Conservation (phyloP, 2,329 filamentous ascomycete genomes). For the Nemania diffusa region DNA sequence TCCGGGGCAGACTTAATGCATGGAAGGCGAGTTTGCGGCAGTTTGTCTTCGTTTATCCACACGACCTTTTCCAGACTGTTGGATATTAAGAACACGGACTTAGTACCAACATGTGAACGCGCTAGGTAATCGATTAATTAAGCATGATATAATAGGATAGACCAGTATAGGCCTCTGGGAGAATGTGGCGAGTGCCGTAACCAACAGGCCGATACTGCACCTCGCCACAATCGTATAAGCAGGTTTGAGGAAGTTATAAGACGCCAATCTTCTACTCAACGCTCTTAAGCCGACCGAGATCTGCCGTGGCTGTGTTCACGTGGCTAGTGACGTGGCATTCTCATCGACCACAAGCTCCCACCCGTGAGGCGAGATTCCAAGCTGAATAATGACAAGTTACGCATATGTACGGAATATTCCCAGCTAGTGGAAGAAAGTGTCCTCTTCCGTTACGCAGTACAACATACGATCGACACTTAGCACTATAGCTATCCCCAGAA, state of each 20-base stretch:
- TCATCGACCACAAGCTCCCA: slow-evolving; percentile 36
- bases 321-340: slow-evolving; percentile 46
- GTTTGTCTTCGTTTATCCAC: slow-evolving; percentile 35
- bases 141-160: neutral
- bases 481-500: neutral
- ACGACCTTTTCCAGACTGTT: slow-evolving; percentile 24
- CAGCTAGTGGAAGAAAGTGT: slow-evolving; percentile 14
- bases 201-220: slow-evolving; percentile 36
- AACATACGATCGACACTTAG: slow-evolving; percentile 1
- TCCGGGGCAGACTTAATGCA: slow-evolving; percentile 39
- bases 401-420: neutral
- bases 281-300: slow-evolving; percentile 25
- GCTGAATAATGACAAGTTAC: neutral
- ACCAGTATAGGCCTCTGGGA: neutral
- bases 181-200: slow-evolving; percentile 42
- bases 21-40: slow-evolving; percentile 34
- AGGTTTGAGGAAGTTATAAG: neutral
- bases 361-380: neutral
- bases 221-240: slow-evolving; percentile 46
- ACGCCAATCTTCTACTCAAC: slow-evolving; percentile 7
- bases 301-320: slow-evolving; percentile 42
- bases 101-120: neutral
- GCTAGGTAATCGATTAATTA: neutral
- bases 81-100: neutral
- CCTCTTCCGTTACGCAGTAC: slow-evolving; percentile 35